Percentiles rank a stretch among this genome's conserved stretches.
phyloP scores from a whole-genome alignment of 257 asterid species.

The Gentiana macrophylla region DNA sequence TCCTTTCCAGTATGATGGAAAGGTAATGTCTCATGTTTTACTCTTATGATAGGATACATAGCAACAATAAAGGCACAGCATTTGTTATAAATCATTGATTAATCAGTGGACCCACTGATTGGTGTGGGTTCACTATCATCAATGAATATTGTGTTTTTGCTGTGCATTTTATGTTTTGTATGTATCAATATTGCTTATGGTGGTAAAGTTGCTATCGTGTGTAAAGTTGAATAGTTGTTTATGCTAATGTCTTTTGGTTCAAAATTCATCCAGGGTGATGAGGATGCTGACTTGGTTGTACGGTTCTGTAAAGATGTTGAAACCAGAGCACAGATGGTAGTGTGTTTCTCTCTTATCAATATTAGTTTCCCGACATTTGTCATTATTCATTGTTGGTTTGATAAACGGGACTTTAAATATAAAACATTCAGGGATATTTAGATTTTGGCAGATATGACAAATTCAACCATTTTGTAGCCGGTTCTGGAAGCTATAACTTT shows the following conservation, averaged over 20 bases:
- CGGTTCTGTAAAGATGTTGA: slow-evolving; percentile 93
- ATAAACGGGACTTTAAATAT: slow-evolving; percentile 10
- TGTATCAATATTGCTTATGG: neutral
- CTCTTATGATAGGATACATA: too few relatives aligned
- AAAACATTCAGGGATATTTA: slow-evolving; percentile 76
- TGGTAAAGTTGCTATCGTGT: neutral
- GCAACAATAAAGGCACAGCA: too few relatives aligned
- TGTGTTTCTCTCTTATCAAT: slow-evolving; percentile 7
- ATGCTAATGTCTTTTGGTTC: slow-evolving; percentile 8
- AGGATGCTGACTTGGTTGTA: slow-evolving; percentile 69
- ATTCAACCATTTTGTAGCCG: slow-evolving; percentile 51
- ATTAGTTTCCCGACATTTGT: neutral
- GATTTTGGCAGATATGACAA: slow-evolving; percentile 86
- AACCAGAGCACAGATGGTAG: slow-evolving; percentile 64
- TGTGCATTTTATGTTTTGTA: too few relatives aligned
- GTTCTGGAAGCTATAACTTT: slow-evolving; percentile 53
- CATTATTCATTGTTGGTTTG: neutral
- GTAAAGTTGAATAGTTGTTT: neutral
- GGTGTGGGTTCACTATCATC: too few relatives aligned
- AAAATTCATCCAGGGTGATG: slow-evolving; percentile 46
- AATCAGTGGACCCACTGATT: too few relatives aligned
- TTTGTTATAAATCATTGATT: too few relatives aligned
- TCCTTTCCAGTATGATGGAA: slow-evolving; percentile 61
- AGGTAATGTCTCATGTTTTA: slow-evolving; percentile 35
- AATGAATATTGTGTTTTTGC: too few relatives aligned